These are phyloP conservation scores for Xylariaceae sp. DNA, from an alignment of 2,329 filamentous ascomycete species.

Conservation along the genomic window DNA sequence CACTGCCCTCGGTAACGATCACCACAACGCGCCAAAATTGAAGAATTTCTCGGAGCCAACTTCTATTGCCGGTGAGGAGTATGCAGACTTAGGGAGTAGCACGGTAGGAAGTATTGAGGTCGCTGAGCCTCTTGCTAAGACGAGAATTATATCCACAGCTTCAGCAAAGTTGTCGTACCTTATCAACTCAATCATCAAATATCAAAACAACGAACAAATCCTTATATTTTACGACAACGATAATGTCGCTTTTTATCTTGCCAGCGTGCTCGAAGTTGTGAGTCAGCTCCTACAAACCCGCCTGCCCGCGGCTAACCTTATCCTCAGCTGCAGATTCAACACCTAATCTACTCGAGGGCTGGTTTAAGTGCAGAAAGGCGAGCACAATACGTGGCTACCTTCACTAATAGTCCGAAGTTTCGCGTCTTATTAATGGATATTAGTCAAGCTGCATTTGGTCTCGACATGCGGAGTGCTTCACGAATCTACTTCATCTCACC, in stretches of 20 bases:
- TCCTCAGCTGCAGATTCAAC: slow-evolving; percentile 58
- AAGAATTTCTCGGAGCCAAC: slow-evolving; percentile 19
- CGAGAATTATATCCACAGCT: slow-evolving; percentile 75
- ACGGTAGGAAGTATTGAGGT: slow-evolving; percentile 49
- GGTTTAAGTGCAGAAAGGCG: slow-evolving; percentile 64
- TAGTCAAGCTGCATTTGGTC: slow-evolving; percentile 83
- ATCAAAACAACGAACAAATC: slow-evolving; percentile 80
- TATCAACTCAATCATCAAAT: slow-evolving; percentile 70
- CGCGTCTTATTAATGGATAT: slow-evolving; percentile 88
- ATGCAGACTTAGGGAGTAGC: slow-evolving; percentile 27
- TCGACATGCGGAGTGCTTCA: slow-evolving; percentile 84
- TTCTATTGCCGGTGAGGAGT: slow-evolving; percentile 10
- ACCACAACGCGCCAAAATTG: slow-evolving; percentile 35
- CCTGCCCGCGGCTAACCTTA: slow-evolving; percentile 13
- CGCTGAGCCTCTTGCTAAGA: slow-evolving; percentile 60
- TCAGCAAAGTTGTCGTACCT: slow-evolving; percentile 90
- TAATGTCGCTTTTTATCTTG: slow-evolving; percentile 85
- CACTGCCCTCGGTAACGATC: slow-evolving; percentile 36
- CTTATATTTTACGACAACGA: slow-evolving; percentile 92
- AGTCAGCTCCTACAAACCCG: slow-evolving; percentile 33
- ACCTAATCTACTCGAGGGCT: slow-evolving; percentile 71
- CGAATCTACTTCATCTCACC: slow-evolving; percentile 90
- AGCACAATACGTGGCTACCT: slow-evolving; percentile 77
- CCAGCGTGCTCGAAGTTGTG: slow-evolving; percentile 77
- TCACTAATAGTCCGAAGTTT: slow-evolving; percentile 72